phyloP scores from a whole-genome alignment of 176 grass and related monocot species.

The Typha latifolia region DNA sequence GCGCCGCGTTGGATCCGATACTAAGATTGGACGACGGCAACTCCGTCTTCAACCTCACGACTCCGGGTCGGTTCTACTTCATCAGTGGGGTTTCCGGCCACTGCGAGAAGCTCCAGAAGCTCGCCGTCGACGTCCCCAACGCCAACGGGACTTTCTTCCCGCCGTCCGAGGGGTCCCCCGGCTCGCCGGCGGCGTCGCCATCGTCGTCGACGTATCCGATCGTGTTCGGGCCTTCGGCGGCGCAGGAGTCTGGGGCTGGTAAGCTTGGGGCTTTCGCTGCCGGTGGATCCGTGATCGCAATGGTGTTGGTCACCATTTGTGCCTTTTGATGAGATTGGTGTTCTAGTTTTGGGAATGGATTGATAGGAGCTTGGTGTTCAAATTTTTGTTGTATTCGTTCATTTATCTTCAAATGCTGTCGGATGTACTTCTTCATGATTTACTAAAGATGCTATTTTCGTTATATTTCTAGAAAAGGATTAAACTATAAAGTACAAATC shows the following conservation, averaged over 20 bases:
- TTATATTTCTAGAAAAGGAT: too few relatives aligned
- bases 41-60: slow-evolving; percentile 73
- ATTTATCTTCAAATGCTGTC: too few relatives aligned
- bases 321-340: not conserved
- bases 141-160: slow-evolving; percentile 50
- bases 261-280: not conserved
- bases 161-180: slow-evolving; percentile 1
- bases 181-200: slow-evolving; percentile 16
- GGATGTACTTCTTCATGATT: too few relatives aligned
- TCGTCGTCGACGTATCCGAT: not conserved
- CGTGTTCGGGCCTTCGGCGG: slow-evolving; percentile 21
- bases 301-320: not conserved
- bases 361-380: not conserved
- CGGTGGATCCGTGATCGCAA: not conserved
- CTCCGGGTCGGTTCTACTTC: slow-evolving; percentile 51
- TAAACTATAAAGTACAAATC: too few relatives aligned
- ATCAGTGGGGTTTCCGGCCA: slow-evolving; percentile 41
- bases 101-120: slow-evolving; percentile 74
- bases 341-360: not conserved
- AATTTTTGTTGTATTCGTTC: not conserved
- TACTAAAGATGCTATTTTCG: too few relatives aligned
- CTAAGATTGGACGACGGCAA: slow-evolving; percentile 61
- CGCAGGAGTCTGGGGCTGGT: slow-evolving; percentile 4
- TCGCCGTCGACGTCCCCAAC: slow-evolving; percentile 54
- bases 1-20: slow-evolving; percentile 34